A percentile compares a stretch with the other conserved stretches of the same genome.
phyloP scores from a whole-genome alignment of 2,329 filamentous ascomycete species.

The Zopfia rhizophila region DNA sequence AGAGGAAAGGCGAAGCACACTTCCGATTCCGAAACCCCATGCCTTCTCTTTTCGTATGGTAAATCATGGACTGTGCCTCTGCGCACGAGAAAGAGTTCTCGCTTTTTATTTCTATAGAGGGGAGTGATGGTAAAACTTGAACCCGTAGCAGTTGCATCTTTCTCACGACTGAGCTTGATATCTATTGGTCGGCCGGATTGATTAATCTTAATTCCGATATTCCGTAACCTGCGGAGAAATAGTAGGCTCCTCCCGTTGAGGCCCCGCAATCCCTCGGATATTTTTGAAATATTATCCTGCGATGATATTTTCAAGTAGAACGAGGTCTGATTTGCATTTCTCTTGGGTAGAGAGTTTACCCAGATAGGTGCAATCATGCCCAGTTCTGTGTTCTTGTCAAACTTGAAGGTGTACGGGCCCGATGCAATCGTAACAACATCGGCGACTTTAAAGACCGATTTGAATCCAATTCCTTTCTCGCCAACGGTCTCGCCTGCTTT shows the following conservation, averaged over 20 bases:
- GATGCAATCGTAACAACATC: constrained; percentile 59
- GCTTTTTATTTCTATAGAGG: too few relatives aligned
- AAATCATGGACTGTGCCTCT: background rate
- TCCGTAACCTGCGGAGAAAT: too few relatives aligned
- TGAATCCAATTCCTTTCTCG: constrained; percentile 52
- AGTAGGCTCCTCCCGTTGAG: too few relatives aligned
- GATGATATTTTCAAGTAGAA: constrained; percentile 30
- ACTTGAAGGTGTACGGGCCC: constrained; percentile 58
- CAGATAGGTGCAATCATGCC: constrained; percentile 51
- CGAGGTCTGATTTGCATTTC: constrained; percentile 18
- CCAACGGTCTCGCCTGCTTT: constrained; percentile 37
- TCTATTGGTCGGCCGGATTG: too few relatives aligned
- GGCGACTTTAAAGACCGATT: constrained; percentile 52
- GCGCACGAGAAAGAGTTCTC: too few relatives aligned
- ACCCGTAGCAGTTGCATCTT: too few relatives aligned
- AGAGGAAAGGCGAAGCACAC: constrained; percentile 31
- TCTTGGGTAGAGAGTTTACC: constrained; percentile 29
- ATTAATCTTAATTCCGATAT: too few relatives aligned
- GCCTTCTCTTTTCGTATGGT: constrained; percentile 5
- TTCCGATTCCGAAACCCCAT: constrained; percentile 13
- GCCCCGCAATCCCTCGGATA: too few relatives aligned
- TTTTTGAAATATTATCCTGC: constrained; percentile 17
- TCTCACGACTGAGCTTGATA: too few relatives aligned
- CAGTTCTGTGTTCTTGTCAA: constrained; percentile 44
- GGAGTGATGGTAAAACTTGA: too few relatives aligned